Evolutionary conservation across 495 filamentous ascomycete species (phyloP), one percentile per base, ranked within the genome.

Genomic region (Aspergillus hancockii): DNA sequence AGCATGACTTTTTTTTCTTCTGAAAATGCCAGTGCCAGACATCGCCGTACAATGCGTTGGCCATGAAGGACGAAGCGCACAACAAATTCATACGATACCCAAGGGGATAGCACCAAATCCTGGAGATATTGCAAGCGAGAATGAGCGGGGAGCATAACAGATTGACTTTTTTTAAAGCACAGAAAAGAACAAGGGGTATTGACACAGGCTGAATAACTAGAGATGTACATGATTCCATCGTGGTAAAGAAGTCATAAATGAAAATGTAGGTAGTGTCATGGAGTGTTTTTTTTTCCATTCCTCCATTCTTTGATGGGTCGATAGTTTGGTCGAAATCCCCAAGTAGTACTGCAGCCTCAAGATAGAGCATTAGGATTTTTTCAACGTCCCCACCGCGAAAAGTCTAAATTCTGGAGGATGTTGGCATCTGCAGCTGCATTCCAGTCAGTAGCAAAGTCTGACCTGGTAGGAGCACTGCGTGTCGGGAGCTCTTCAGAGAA

Each of bases 341-440:
- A 41, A n/a, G 38, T 18, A 18, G 38, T n/a, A 18, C 14, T n/a
- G 12, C 38, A 18, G 14, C 38, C 38, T 41, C 7, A 41, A 41
- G 16, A n/a, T 3, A 41, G 38, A 41, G 14, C 4, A 14, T 8
- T 3, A 41, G 38, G 14, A 41, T 43, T 55, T 30, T 36, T 59
- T 70, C 57, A 80, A 46, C 75, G 71, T 23, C 68, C 62, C 77
- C 77, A 80, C 21, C 74, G 73, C 4, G 77, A 72, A 52, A 80
- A 80, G 51, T 80, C 77, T 25, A 80, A 55, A 23, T 73, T 76
- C 41, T 74, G 72, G 21, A 77, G 67, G 16, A 76, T 69, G 45
- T 77, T 75, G 21, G 66, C 63, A 40, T 74, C 75, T 7, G 75
- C 70, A 22, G 74, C 71, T 18, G 70, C 71, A 41, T 75, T 75